A percentile compares a stretch with the other conserved stretches of the same genome.
These are phyloP conservation scores for Biscogniauxia sp. DNA, from an alignment of 2,329 filamentous ascomycete genomes.

Conservation along the genomic window DNA sequence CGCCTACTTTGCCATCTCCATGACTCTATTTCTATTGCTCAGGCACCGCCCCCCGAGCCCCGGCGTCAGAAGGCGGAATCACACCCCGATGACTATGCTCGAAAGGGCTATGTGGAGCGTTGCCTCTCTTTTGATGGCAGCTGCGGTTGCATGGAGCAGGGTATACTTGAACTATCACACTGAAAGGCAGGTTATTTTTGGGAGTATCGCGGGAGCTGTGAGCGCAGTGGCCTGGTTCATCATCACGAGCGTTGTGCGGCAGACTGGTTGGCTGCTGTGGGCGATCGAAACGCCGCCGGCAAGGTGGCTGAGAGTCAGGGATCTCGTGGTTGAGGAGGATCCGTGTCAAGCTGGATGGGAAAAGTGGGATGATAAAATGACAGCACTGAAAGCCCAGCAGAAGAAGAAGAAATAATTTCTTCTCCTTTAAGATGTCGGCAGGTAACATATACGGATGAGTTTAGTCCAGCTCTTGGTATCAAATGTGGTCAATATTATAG, in stretches of 20 bases:
- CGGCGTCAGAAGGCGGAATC: constrained; percentile 35
- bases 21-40: constrained; percentile 80
- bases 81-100: constrained; percentile 56
- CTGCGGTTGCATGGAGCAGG: constrained; percentile 73
- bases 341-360: constrained; percentile 90
- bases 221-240: constrained; percentile 79
- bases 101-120: constrained; percentile 57
- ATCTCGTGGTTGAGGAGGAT: constrained; percentile 85
- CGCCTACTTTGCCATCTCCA: constrained; percentile 82
- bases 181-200: constrained; percentile 79
- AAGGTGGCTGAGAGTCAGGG: constrained; percentile 69
- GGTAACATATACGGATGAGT: background rate
- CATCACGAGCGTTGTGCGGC: constrained; percentile 64
- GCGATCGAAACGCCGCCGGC: constrained; percentile 63
- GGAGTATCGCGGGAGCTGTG: constrained; percentile 65
- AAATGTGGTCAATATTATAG: background rate
- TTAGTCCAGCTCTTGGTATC: background rate
- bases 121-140: constrained; percentile 60
- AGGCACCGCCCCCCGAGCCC: constrained; percentile 63
- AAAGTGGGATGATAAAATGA: constrained; percentile 68
- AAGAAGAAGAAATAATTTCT: constrained; percentile 28
- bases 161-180: constrained; percentile 95
- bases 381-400: constrained; percentile 33
- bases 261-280: constrained; percentile 70
- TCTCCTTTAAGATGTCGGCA: background rate